Conservation (phyloP, 108 stramenopile species). For the Skeletonema costatum region DNA sequence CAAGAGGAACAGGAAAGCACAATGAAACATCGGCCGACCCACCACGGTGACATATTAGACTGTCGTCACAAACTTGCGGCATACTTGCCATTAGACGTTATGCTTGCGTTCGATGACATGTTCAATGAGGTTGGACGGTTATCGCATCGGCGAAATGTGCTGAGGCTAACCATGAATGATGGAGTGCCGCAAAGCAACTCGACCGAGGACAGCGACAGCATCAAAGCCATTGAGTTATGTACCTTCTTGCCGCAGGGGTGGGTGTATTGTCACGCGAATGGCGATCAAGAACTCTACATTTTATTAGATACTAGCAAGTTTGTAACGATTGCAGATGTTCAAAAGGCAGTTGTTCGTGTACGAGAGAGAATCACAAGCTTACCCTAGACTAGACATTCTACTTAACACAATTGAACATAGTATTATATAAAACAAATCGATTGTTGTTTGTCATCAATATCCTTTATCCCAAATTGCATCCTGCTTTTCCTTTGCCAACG, state of each 20-base stretch:
- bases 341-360: constrained; percentile 57
- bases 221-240: constrained; percentile 52
- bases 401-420: neutral
- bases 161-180: constrained; percentile 9
- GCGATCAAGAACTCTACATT: constrained; percentile 63
- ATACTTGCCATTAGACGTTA: constrained; percentile 61
- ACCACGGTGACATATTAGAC: constrained; percentile 47
- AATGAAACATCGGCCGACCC: neutral
- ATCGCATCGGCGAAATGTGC: constrained; percentile 4
- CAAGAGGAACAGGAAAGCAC: constrained; percentile 10
- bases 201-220: neutral
- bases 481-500: constrained; percentile 14
- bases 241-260: constrained; percentile 72
- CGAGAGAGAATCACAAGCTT: constrained; percentile 21
- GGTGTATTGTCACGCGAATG: constrained; percentile 60
- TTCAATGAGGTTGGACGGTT: constrained; percentile 61
- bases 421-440: neutral
- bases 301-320: constrained; percentile 63
- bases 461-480: constrained; percentile 6
- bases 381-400: neutral
- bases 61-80: constrained; percentile 70
- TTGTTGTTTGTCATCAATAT: neutral
- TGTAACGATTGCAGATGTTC: constrained; percentile 74
- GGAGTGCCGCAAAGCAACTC: neutral
- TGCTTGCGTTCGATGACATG: constrained; percentile 76